phyloP scores from a whole-genome alignment of 257 asterid genomes.

The Capsicum baccatum region DNA sequence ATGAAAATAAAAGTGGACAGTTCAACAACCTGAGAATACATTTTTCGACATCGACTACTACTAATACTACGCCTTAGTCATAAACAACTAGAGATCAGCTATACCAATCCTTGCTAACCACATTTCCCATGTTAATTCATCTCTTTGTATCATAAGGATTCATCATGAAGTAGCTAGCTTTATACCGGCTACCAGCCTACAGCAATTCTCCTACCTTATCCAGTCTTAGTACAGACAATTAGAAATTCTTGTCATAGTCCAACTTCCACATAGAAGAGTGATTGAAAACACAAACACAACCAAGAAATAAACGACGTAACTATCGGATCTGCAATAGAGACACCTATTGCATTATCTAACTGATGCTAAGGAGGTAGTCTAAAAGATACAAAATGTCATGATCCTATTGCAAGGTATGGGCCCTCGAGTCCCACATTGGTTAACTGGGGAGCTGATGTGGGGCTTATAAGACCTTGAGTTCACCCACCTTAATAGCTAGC shows the following conservation, averaged over 20 bases:
- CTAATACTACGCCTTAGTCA: background rate
- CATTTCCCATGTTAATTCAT: background rate
- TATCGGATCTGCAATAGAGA: background rate
- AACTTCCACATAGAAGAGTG: constrained; percentile 2
- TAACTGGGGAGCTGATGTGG: no score
- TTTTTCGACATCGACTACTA: background rate
- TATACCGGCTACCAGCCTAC: background rate
- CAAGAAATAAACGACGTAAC: background rate
- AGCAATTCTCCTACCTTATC: background rate
- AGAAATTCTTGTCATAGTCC: background rate
- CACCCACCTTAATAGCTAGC: no score
- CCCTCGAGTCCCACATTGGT: no score
- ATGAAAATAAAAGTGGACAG: background rate
- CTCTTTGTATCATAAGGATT: background rate
- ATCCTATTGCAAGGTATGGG: no score
- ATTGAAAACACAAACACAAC: background rate
- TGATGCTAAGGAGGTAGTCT: no score
- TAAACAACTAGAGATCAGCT: background rate
- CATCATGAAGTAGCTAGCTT: background rate
- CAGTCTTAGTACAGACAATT: background rate
- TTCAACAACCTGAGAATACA: background rate
- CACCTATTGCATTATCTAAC: background rate
- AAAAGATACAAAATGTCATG: no score
- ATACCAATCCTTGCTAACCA: background rate
- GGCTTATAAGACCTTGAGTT: no score